Conservation (phyloP, 352 stramenopile genomes). For the Phytophthora lateralis region DNA sequence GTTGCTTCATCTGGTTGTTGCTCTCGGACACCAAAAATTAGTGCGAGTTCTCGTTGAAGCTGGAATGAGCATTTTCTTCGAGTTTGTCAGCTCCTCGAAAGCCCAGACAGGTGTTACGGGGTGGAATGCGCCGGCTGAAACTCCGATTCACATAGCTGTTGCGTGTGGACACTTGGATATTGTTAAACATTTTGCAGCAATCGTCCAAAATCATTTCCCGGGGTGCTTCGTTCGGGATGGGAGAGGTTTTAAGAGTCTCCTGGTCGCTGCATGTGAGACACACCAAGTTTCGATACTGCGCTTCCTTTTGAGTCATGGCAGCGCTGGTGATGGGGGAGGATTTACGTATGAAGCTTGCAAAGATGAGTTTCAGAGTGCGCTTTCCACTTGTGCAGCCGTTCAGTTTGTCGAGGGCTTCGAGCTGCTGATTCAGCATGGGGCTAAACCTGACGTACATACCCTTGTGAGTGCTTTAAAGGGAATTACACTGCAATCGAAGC, state of each 20-base stretch:
- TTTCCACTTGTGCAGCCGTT: conserved; percentile 36
- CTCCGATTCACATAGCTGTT: conserved; percentile 57
- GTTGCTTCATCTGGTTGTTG: conserved; percentile 47
- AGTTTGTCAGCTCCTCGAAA: neutral
- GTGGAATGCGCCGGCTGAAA: conserved; percentile 31
- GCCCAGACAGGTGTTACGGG: conserved; percentile 1
- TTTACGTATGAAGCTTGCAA: conserved; percentile 40
- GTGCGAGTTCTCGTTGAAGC: conserved; percentile 45
- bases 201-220: conserved; percentile 54
- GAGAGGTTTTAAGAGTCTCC: conserved; percentile 46
- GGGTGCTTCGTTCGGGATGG: conserved; percentile 48
- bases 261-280: conserved; percentile 46
- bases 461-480: conserved; percentile 44
- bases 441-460: conserved; percentile 38
- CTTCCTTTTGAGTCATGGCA: conserved; percentile 45
- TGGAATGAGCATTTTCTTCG: conserved; percentile 51
- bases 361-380: conserved; percentile 52
- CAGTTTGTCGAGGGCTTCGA: conserved; percentile 54
- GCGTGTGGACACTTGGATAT: conserved; percentile 51
- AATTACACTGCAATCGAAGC: conserved; percentile 12
- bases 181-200: conserved; percentile 42
- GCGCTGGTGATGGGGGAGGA: conserved; percentile 32
- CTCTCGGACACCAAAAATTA: conserved; percentile 40
- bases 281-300: conserved; percentile 40
- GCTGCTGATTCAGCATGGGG: conserved; percentile 38